These are phyloP conservation scores for Nothopassalora personata DNA, from an alignment of 2,329 filamentous ascomycete species.

Conservation along the genomic window DNA sequence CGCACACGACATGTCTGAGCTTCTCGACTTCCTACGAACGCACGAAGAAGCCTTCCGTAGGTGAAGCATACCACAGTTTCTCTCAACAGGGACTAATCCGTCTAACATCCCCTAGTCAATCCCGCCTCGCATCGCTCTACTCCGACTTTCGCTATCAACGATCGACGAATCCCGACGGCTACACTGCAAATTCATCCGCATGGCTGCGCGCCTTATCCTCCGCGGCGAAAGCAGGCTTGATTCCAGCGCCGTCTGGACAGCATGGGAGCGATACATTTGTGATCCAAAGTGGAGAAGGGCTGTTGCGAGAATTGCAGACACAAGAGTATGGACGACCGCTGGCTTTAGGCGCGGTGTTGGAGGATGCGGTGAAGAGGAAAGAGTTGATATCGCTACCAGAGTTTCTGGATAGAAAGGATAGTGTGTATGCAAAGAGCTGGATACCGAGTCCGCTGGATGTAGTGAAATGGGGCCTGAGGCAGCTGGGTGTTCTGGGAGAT, in stretches of 20 bases:
- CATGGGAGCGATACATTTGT: slow-evolving; percentile 44
- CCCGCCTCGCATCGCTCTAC: slow-evolving; percentile 78
- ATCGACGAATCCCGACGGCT: slow-evolving; percentile 78
- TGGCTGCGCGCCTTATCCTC: slow-evolving; percentile 72
- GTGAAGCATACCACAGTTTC: slow-evolving; percentile 28
- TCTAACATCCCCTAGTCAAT: slow-evolving; percentile 44
- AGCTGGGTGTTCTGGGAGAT: slow-evolving; percentile 45
- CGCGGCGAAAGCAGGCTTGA: slow-evolving; percentile 59
- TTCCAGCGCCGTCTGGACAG: slow-evolving; percentile 38
- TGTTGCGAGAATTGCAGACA: slow-evolving; percentile 67
- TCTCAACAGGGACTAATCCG: background rate
- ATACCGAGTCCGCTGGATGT: slow-evolving; percentile 58
- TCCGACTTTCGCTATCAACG: slow-evolving; percentile 75
- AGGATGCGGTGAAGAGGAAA: slow-evolving; percentile 64
- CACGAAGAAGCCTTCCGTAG: slow-evolving; percentile 48
- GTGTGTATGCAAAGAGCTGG: slow-evolving; percentile 68
- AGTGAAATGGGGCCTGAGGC: slow-evolving; percentile 68
- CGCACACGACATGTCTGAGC: slow-evolving; percentile 34
- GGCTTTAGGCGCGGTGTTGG: slow-evolving; percentile 70
- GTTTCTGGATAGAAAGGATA: slow-evolving; percentile 62
- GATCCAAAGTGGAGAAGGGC: slow-evolving; percentile 52
- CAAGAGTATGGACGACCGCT: slow-evolving; percentile 76
- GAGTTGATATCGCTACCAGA: slow-evolving; percentile 66
- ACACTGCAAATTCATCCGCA: slow-evolving; percentile 69
- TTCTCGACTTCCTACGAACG: slow-evolving; percentile 55